These are phyloP conservation scores for Talaromyces rugulosus DNA, from an alignment of 2,329 filamentous ascomycete genomes.

Conservation along the genomic window DNA sequence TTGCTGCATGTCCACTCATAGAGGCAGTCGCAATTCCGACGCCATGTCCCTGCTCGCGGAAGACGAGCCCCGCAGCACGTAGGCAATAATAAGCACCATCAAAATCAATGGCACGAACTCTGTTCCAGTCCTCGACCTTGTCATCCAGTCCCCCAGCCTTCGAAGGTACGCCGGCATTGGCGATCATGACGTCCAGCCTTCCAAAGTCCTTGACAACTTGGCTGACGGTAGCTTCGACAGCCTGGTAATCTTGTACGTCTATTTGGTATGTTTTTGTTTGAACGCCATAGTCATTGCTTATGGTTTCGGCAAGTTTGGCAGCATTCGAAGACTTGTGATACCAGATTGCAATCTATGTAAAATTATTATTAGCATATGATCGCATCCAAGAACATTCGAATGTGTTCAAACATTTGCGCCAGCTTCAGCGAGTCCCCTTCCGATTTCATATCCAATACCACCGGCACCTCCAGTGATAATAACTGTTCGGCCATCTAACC, in stretches of 20 bases:
- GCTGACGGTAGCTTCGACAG: constrained; percentile 25
- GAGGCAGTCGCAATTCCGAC: constrained; percentile 68
- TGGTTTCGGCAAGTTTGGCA: constrained; percentile 14
- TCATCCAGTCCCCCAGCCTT: constrained; percentile 61
- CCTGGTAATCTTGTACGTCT: constrained; percentile 19
- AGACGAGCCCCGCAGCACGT: constrained; percentile 60
- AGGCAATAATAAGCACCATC: constrained; percentile 71
- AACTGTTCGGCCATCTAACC: constrained; percentile 6
- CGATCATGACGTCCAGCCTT: constrained; percentile 66
- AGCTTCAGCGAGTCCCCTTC: constrained; percentile 42
- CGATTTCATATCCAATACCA: constrained; percentile 39
- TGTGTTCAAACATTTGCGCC: constrained; percentile 23
- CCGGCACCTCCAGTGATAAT: constrained; percentile 21
- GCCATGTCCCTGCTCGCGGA: constrained; percentile 60
- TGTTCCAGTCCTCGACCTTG: constrained; percentile 53
- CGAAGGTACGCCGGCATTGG: constrained; percentile 66
- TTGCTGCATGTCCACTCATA: constrained; percentile 68
- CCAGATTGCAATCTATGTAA: constrained; percentile 27
- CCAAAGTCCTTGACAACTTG: constrained; percentile 41
- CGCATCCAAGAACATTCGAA: neutral
- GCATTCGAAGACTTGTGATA: constrained; percentile 30
- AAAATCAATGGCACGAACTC: constrained; percentile 63
- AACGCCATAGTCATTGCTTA: constrained; percentile 29
- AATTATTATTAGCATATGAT: neutral
- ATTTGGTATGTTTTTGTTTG: constrained; percentile 37